Percentiles rank a stretch among this genome's conserved stretches.
Evolutionary conservation across 1,139 yeast genomes (phyloP).

Genomic region (Taphrina flavorubra): DNA sequence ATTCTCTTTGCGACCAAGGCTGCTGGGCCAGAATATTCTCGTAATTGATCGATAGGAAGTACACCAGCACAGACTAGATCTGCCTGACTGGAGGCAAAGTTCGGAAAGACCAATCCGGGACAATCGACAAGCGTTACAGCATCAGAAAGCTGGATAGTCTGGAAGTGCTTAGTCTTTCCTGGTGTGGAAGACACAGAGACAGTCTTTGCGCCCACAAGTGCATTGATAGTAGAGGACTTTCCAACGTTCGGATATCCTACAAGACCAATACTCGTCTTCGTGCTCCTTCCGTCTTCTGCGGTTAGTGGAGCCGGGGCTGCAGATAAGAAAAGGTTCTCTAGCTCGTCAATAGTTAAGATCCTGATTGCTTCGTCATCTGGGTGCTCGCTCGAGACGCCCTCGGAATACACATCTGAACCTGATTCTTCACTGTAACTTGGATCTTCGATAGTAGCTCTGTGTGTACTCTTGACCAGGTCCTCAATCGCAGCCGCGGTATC

Average conservation of each 20-base stretch:
- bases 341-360: conserved; percentile 79
- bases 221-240: conserved; percentile 94
- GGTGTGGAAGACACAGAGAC: conserved; percentile 98
- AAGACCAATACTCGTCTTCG: conserved; percentile 68
- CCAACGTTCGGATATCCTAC: conserved; percentile 95
- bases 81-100: conserved; percentile 94
- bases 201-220: conserved; percentile 91
- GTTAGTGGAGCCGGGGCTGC: conserved; percentile 70
- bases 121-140: conserved; percentile 92
- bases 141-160: conserved; percentile 85
- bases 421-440: background rate
- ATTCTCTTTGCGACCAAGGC: conserved; percentile 84
- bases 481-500: background rate
- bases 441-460: background rate
- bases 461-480: conserved; percentile 3
- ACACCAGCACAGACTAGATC: conserved; percentile 98
- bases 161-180: conserved; percentile 98
- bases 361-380: conserved; percentile 47
- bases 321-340: conserved; percentile 77
- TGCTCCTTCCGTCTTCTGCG: conserved; percentile 57
- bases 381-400: background rate
- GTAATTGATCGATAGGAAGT: conserved; percentile 92
- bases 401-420: background rate
- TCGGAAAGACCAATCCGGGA: conserved; percentile 98
- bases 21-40: conserved; percentile 92